phyloP scores from a whole-genome alignment of 1,139 yeast genomes.

The Casaregolazyma suthepensis region DNA sequence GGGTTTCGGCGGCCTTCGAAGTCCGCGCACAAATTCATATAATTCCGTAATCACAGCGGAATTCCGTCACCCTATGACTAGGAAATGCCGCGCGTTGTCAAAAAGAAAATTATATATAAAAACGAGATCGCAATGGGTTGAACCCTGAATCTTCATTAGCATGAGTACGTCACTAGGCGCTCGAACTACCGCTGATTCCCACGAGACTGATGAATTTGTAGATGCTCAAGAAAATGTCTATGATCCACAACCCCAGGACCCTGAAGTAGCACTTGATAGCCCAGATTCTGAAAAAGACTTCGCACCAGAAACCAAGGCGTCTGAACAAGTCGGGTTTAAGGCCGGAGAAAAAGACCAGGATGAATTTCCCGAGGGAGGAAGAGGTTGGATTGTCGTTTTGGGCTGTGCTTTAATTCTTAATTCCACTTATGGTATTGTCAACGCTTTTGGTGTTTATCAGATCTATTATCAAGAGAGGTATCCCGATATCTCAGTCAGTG shows the following conservation, averaged over 20 bases:
- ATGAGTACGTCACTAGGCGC: neutral
- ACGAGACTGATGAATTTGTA: neutral
- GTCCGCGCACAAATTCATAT: neutral
- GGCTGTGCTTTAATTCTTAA: conserved; percentile 24
- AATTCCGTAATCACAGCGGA: neutral
- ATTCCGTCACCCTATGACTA: neutral
- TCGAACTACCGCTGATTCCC: neutral
- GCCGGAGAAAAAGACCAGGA: conserved; percentile 20
- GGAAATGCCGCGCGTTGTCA: neutral
- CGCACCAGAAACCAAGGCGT: neutral
- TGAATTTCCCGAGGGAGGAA: conserved; percentile 28
- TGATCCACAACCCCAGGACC: no score
- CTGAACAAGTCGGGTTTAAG: neutral
- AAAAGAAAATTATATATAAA: no score
- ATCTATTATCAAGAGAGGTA: conserved; percentile 46
- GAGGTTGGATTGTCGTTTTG: conserved; percentile 28
- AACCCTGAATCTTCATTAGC: neutral
- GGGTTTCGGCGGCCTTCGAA: neutral
- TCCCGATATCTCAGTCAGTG: conserved; percentile 36
- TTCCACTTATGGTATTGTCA: conserved; percentile 42
- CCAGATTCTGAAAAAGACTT: neutral
- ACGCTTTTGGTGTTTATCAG: conserved; percentile 54
- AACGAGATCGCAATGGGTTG: neutral
- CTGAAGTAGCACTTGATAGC: no score
- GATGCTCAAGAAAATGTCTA: no score